phyloP scores from a whole-genome alignment of 129 eudicot species.

The Rutidosis leptorrhynchoides region DNA sequence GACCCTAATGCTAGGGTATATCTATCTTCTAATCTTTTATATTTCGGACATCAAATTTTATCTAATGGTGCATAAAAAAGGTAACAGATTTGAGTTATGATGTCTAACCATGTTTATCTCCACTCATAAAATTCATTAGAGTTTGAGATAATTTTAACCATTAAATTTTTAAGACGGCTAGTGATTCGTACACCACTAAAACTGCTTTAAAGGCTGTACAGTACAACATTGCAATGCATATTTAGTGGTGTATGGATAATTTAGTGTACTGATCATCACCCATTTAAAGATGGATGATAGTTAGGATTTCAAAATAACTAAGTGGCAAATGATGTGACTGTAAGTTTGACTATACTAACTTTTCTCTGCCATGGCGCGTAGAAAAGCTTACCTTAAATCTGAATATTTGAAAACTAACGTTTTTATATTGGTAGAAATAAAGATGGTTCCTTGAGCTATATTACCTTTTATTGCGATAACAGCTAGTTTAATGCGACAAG shows the following conservation, averaged over 20 bases:
- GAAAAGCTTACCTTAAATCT: not conserved
- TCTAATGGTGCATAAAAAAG: not conserved
- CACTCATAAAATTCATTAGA: not conserved
- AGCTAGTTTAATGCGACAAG: not conserved
- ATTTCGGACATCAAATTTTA: conserved; percentile 9
- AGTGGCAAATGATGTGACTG: not conserved
- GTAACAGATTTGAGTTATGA: not conserved
- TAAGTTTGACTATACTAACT: not conserved
- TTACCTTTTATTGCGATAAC: not conserved
- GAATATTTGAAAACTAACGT: not conserved
- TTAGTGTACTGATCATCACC: no score
- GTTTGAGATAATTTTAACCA: not conserved
- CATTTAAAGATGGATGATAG: no score
- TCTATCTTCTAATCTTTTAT: conserved; percentile 27
- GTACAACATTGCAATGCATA: no score
- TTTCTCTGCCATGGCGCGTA: not conserved
- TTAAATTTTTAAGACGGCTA: not conserved
- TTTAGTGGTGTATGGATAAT: no score
- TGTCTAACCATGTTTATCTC: conserved; percentile 5
- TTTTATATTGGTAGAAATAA: not conserved
- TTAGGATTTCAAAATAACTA: not conserved
- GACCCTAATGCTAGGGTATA: conserved; percentile 98
- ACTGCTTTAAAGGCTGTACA: no score
- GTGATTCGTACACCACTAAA: no score
- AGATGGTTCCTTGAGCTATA: not conserved